Evolutionary conservation across 331 rosid genomes (phyloP), one percentile per base, ranked within the genome.

Genomic region (Phaseolus coccineus): DNA sequence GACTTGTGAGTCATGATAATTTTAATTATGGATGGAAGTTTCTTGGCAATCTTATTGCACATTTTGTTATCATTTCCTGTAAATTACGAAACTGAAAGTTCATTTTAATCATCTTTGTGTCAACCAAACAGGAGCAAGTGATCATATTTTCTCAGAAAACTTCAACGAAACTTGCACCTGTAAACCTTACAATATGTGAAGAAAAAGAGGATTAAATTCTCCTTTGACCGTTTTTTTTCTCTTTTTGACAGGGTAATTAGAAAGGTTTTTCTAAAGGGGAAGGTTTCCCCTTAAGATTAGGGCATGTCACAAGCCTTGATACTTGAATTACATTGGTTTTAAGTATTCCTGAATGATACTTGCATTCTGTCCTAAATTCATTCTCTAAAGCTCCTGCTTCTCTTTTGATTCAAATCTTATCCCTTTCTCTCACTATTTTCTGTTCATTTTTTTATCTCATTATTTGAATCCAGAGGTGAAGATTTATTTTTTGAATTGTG

Each of bases 41-140:
- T 35, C 40, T 35, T 35, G 40, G 7, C 40, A 35, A 35, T 5
- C 40, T 35, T 35, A 35, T 35, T 35, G 40, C 40, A 35, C 40
- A 35, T 35, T 35, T 35, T 39, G 44, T 39, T 39, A 39, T 39
- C 10, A 7, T 39, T 39, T 39, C 1, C 25, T 5, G 15, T 42
- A 19, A 78, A 24, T 70, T 7, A 19, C 46, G 50, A 11, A 33
- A 57, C 74, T 47, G 8, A 35, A 37, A 67, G 35, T 7, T 40
- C 72, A 74, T 31, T 4, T 19, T 67, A 25, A 42, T 50, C 56
- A 12, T 33, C 22, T 19, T 50, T 8, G 8, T 6, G 8, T 62
- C 69, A 69, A 68, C 50, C 68, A 37, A 74, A 46, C 25, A 28
- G 16, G 57, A 70, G 55, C 24, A 14, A 53, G n/a, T 52, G 22